These are phyloP conservation scores for Tulasnella sp. DNA, from an alignment of 768 basidiomycete species.

Conservation along the genomic window DNA sequence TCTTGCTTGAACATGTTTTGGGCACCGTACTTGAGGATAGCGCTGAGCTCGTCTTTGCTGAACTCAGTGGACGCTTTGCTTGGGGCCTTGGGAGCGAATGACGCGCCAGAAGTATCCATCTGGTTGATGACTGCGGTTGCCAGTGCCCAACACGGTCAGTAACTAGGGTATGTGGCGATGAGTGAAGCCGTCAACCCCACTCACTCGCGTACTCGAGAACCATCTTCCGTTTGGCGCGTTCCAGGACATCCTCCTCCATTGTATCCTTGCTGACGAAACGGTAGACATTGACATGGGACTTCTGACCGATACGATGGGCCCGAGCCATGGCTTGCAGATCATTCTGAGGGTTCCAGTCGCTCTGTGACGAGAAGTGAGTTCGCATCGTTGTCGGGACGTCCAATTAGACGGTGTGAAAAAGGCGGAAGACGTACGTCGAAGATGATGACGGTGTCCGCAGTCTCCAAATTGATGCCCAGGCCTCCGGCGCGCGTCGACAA, in stretches of 20 bases:
- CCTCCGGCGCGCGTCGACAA: constrained; percentile 95
- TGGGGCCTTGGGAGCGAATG: constrained; percentile 72
- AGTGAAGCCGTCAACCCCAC: constrained; percentile 27
- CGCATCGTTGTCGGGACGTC: neutral
- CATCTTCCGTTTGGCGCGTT: constrained; percentile 99
- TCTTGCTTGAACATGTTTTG: constrained; percentile 99
- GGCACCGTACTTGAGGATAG: constrained; percentile 97
- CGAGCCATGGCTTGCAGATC: constrained; percentile 99
- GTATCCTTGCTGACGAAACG: constrained; percentile 98
- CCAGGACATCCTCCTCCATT: constrained; percentile 97
- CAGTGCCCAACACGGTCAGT: constrained; percentile 2
- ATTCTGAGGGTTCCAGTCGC: constrained; percentile 98
- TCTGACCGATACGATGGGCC: constrained; percentile 97
- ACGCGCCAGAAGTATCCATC: constrained; percentile 97
- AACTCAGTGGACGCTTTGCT: constrained; percentile 58
- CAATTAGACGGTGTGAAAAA: neutral
- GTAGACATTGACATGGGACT: constrained; percentile 97
- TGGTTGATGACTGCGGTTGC: constrained; percentile 84
- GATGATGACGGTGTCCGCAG: constrained; percentile 97
- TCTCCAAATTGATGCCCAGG: constrained; percentile 96
- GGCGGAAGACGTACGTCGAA: constrained; percentile 63
- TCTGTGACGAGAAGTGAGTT: constrained; percentile 35
- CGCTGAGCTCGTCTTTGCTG: constrained; percentile 92
- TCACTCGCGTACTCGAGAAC: constrained; percentile 96
- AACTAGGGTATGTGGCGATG: neutral